phyloP scores from a whole-genome alignment of 371 early-diverging fungal genomes.

The Mucor velutinosus region DNA sequence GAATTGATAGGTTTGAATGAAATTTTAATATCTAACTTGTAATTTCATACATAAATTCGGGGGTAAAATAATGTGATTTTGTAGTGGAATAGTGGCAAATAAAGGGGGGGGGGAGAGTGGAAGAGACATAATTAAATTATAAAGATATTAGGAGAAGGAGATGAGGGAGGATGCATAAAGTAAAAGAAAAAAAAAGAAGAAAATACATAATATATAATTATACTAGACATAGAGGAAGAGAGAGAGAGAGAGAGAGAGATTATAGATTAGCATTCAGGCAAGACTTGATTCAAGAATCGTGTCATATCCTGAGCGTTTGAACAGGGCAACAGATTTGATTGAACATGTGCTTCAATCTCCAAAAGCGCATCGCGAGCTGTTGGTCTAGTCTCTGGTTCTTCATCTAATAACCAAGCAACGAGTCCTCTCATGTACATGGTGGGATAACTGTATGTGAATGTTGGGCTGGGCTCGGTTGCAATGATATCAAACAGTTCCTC shows the following conservation, averaged over 20 bases:
- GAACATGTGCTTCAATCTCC: constrained; percentile 50
- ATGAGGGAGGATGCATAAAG: background rate
- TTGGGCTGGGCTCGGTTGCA: constrained; percentile 46
- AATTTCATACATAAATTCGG: background rate
- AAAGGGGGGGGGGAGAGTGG: background rate
- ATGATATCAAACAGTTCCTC: constrained; percentile 47
- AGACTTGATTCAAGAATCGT: constrained; percentile 44
- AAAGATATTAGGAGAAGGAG: background rate
- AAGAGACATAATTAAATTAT: background rate
- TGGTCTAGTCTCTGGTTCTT: constrained; percentile 42
- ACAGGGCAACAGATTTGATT: constrained; percentile 38
- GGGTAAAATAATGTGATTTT: background rate
- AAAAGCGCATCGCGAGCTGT: constrained; percentile 41
- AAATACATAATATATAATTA: background rate
- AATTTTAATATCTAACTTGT: background rate
- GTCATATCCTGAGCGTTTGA: constrained; percentile 37
- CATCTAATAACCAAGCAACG: constrained; percentile 51
- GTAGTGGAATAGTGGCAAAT: background rate
- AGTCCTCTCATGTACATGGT: constrained; percentile 53
- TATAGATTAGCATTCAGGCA: constrained; percentile 22
- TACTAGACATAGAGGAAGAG: background rate
- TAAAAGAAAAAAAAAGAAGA: background rate
- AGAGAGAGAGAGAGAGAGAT: background rate
- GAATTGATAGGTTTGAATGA: background rate
- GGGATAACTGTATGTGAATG: constrained; percentile 49